Evolutionary conservation across 2,329 filamentous ascomycete genomes (phyloP), one percentile per base, ranked within the genome.

Genomic region (Neonectria punicea): DNA sequence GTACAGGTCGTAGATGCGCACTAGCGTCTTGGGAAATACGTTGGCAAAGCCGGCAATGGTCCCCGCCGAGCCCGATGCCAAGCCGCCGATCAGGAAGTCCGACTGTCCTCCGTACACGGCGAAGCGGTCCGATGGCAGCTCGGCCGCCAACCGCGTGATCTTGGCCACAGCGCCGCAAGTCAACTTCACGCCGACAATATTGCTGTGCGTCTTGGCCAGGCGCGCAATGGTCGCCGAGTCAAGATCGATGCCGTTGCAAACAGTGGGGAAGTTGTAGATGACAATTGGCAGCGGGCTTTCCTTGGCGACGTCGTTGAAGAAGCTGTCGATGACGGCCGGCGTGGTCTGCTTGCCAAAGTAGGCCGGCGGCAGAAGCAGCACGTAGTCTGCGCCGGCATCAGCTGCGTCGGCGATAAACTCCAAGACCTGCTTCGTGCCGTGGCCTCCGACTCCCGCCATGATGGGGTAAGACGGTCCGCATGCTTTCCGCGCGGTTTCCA

Each of bases 381-480:
- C 84, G 70, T 87, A 91, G 77, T 90, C 81, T 43, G 88, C 88
- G 8, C 89, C 89, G 0, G 88, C 89, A 0, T 81, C 82, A 16
- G 82, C 81, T 2, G 89, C 89, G 71, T 91, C 89, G n/a, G 74
- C 70, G 63, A 89, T 83, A 65, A 84, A 86, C 74, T 90, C 86
- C 5, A 90, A 80, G 5, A 88, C 86, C 76, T 92, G 89, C 66
- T 84, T 84, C 7, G 87, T 90, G 5, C 87, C 89, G 76, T 91
- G 89, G 2, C 86, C 89, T 25, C 88, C 85, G 5, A 89, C 87
- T 18, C 90, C 90, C 80, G 55, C 94, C 84, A 96, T 94, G 69
- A 97, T 85, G 36, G 94, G 94, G 78, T 94, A 97, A 76, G 94
- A 90, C 0, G 93, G 92, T 0, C 94, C 94, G 43, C 96, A 91